phyloP scores from a whole-genome alignment of 768 basidiomycete species.

The Serendipita sp. region DNA sequence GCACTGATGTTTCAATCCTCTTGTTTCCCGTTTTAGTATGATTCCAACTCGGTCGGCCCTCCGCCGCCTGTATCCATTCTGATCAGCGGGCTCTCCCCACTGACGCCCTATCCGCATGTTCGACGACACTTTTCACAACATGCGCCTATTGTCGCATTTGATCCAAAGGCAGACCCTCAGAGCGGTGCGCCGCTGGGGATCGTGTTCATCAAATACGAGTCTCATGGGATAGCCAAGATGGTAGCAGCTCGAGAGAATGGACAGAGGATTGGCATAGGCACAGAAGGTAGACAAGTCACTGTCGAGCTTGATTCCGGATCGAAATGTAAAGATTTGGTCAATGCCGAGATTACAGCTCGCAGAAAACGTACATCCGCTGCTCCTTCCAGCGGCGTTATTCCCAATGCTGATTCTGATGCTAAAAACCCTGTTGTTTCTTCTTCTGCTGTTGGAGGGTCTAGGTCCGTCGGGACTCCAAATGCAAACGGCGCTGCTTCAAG shows the following conservation, averaged over 20 bases:
- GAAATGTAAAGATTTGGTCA: conserved; percentile 40
- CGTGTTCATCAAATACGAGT: conserved; percentile 48
- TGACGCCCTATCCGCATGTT: conserved; percentile 52
- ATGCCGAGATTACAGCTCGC: conserved; percentile 44
- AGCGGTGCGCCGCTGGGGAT: conserved; percentile 78
- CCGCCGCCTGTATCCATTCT: conserved; percentile 64
- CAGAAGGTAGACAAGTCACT: conserved; percentile 45
- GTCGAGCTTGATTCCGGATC: conserved; percentile 74
- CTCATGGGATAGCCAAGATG: conserved; percentile 49
- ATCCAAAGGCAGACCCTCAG: conserved; percentile 59
- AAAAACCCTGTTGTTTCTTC: not conserved
- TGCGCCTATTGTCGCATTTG: conserved; percentile 50
- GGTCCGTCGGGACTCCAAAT: not conserved
- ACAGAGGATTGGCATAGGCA: conserved; percentile 34
- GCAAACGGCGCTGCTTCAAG: not conserved
- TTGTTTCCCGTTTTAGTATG: conserved; percentile 39
- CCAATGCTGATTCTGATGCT: not conserved
- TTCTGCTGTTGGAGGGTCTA: not conserved
- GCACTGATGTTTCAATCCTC: not conserved
- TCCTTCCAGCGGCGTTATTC: not conserved
- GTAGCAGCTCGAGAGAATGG: conserved; percentile 58
- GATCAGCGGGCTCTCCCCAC: conserved; percentile 49
- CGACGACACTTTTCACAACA: conserved; percentile 46
- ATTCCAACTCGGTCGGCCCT: conserved; percentile 50
- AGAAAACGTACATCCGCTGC: conserved; percentile 18